Conservation (phyloP, 768 basidiomycete genomes). For the Boletus rubescentipes region DNA sequence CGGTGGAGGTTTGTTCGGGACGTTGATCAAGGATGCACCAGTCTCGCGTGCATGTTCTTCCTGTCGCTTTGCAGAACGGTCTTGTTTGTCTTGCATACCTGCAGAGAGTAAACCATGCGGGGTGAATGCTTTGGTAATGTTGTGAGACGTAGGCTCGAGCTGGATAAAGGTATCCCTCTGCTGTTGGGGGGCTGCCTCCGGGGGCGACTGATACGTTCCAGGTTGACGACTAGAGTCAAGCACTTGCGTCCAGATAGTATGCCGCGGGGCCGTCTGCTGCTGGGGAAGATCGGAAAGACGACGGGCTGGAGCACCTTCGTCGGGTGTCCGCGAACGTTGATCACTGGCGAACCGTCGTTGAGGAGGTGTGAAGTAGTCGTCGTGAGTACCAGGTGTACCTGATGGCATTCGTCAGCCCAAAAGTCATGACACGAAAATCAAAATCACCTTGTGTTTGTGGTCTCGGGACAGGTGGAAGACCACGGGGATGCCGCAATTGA, state of each 20-base stretch:
- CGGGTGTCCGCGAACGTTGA: conserved; percentile 54
- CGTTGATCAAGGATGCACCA: conserved; percentile 90
- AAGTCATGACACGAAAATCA: neutral
- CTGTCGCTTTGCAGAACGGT: conserved; percentile 92
- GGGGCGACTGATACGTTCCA: conserved; percentile 36
- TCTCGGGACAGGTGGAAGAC: conserved; percentile 63
- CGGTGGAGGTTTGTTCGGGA: conserved; percentile 92
- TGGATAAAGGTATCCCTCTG: conserved; percentile 66
- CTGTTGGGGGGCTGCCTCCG: conserved; percentile 35
- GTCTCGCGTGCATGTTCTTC: conserved; percentile 92
- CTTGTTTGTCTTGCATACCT: conserved; percentile 93
- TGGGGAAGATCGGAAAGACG: conserved; percentile 56
- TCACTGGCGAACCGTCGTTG: conserved; percentile 55
- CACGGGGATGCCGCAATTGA: conserved; percentile 58
- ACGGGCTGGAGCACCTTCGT: conserved; percentile 55
- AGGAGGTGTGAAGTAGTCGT: conserved; percentile 40
- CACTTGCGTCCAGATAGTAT: conserved; percentile 86
- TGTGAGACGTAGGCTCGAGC: conserved; percentile 65
- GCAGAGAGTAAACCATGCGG: conserved; percentile 94
- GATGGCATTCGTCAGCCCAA: conserved; percentile 5
- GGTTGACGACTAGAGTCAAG: conserved; percentile 66
- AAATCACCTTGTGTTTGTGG: conserved; percentile 45
- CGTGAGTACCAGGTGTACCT: conserved; percentile 39
- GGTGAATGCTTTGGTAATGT: conserved; percentile 91
- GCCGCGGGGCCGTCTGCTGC: conserved; percentile 49